Conservation (phyloP, 2,329 filamentous ascomycete genomes). For the Metarhizium rileyi region DNA sequence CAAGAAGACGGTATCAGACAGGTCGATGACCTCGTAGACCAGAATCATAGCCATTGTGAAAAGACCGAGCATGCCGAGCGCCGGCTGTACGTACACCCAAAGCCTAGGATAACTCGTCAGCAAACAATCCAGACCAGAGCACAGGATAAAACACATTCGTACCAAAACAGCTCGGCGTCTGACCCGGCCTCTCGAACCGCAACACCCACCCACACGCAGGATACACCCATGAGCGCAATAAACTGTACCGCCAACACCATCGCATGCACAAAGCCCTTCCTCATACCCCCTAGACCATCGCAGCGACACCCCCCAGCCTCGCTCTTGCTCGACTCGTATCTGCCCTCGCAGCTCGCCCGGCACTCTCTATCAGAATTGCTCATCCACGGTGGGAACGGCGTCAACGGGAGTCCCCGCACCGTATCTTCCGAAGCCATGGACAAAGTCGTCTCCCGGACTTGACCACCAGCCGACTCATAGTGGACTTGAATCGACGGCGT, state of each 20-base stretch:
- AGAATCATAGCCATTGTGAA: conserved; percentile 15
- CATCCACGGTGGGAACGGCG: conserved; percentile 18
- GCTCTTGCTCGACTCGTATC: no score
- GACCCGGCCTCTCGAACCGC: conserved; percentile 15
- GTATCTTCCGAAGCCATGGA: conserved; percentile 5
- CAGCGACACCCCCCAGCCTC: background rate
- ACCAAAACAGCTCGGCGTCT: conserved; percentile 16
- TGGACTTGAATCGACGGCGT: background rate
- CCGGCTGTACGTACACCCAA: conserved; percentile 15
- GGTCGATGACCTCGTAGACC: conserved; percentile 15
- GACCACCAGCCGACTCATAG: background rate
- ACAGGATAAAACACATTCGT: conserved; percentile 16
- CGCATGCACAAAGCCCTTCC: conserved; percentile 16
- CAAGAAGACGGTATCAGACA: conserved; percentile 17
- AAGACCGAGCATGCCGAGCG: conserved; percentile 12
- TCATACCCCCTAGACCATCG: conserved; percentile 10
- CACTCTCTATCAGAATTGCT: conserved; percentile 5
- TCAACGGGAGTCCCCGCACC: conserved; percentile 13
- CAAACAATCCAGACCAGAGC: no score
- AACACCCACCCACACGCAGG: conserved; percentile 18
- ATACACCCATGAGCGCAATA: conserved; percentile 14
- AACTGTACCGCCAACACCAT: conserved; percentile 19
- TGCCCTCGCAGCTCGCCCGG: no score
- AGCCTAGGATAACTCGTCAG: conserved; percentile 12
- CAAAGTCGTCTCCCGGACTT: background rate